phyloP scores from a whole-genome alignment of 2,329 filamentous ascomycete species.

The Colletotrichum salicis region DNA sequence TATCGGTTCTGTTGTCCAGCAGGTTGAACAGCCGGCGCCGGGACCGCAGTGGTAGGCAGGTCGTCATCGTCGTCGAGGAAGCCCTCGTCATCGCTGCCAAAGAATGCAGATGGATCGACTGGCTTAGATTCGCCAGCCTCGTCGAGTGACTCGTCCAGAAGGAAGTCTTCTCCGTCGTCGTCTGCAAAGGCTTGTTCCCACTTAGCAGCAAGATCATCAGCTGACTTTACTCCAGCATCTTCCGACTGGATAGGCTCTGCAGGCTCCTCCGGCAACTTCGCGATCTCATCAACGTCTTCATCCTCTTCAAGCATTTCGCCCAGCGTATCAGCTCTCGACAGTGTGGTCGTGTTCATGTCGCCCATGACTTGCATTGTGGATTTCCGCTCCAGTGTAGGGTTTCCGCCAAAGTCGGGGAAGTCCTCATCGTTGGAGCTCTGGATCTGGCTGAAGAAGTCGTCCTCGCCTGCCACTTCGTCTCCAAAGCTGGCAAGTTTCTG shows the following conservation, averaged over 20 bases:
- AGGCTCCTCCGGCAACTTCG: background rate
- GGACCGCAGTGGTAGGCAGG: slow-evolving; percentile 37
- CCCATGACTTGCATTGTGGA: slow-evolving; percentile 75
- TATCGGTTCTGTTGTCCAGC: slow-evolving; percentile 35
- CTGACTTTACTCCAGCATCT: slow-evolving; percentile 40
- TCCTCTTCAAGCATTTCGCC: slow-evolving; percentile 47
- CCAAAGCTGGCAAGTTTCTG: slow-evolving; percentile 45
- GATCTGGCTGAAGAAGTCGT: slow-evolving; percentile 72
- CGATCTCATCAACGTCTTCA: slow-evolving; percentile 36
- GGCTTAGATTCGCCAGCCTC: slow-evolving; percentile 55
- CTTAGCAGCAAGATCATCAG: slow-evolving; percentile 78
- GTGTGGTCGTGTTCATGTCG: slow-evolving; percentile 52
- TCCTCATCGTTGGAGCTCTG: slow-evolving; percentile 45
- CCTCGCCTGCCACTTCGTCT: slow-evolving; percentile 59
- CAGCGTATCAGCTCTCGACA: slow-evolving; percentile 39
- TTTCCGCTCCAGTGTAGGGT: slow-evolving; percentile 68
- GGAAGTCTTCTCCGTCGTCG: slow-evolving; percentile 75
- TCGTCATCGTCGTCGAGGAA: slow-evolving; percentile 75
- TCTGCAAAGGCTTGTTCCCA: slow-evolving; percentile 85
- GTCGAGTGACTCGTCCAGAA: slow-evolving; percentile 66
- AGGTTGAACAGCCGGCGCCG: slow-evolving; percentile 5
- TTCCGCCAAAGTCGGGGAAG: slow-evolving; percentile 38
- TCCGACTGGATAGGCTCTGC: slow-evolving; percentile 29
- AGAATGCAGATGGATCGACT: slow-evolving; percentile 72
- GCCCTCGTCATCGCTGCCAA: slow-evolving; percentile 86